Conservation (phyloP, 805 yeast genomes). For the Wickerhamomyces alni region DNA sequence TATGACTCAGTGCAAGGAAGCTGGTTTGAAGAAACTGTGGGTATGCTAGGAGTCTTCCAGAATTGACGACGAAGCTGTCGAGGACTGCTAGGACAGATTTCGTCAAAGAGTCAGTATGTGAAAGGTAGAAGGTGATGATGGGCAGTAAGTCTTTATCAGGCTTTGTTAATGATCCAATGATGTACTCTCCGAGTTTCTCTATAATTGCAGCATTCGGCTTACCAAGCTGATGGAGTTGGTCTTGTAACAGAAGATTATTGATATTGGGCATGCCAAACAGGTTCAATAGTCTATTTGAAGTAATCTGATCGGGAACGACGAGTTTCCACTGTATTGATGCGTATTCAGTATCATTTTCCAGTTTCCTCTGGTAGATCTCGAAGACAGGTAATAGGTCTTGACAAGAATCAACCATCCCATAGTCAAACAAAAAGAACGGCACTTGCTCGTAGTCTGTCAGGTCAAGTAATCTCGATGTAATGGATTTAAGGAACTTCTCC, state of each 20-base stretch:
- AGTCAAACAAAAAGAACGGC: slow-evolving; percentile 13
- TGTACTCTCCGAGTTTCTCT: slow-evolving; percentile 8
- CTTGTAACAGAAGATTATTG: slow-evolving; percentile 9
- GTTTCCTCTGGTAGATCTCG: background rate
- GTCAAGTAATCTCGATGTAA: slow-evolving; percentile 3
- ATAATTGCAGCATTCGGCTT: slow-evolving; percentile 14
- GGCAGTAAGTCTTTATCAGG: slow-evolving; percentile 1
- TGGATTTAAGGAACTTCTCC: slow-evolving; percentile 5
- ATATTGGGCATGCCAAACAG: slow-evolving; percentile 11
- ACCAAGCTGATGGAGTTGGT: slow-evolving; percentile 8
- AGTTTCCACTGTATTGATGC: slow-evolving; percentile 13
- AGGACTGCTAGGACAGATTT: slow-evolving; percentile 1
- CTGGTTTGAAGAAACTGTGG: slow-evolving; percentile 6
- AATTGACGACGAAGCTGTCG: slow-evolving; percentile 7
- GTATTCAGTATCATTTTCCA: background rate
- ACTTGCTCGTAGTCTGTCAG: slow-evolving; percentile 3
- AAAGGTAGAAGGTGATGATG: slow-evolving; percentile 6
- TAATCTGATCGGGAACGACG: slow-evolving; percentile 5
- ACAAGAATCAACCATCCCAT: slow-evolving; percentile 6
- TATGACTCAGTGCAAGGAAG: slow-evolving; percentile 15
- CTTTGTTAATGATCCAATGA: background rate
- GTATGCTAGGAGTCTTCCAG: slow-evolving; percentile 1
- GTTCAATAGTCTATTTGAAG: slow-evolving; percentile 5
- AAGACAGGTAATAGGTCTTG: slow-evolving; percentile 4
- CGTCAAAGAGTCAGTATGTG: background rate